Evolutionary conservation across 106 monocot species (phyloP).

Genomic region (Dendrobium catenatum): DNA sequence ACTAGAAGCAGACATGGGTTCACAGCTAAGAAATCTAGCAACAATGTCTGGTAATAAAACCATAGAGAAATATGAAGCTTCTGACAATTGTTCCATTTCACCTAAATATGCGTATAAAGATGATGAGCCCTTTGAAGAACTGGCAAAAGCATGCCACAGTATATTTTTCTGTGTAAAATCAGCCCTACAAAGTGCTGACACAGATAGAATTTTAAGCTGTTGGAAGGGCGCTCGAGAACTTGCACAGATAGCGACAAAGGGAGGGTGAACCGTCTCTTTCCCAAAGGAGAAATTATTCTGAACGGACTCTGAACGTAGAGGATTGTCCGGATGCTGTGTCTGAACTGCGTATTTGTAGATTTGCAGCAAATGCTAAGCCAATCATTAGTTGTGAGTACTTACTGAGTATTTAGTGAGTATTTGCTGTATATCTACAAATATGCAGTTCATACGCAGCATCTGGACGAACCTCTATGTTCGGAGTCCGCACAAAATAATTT

Average conservation of each 20-base stretch:
- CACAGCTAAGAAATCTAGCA: conserved; percentile 4
- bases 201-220: conserved; percentile 9
- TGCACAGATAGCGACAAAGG: conserved; percentile 8
- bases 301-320: too few species aligned
- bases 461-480: too few species aligned
- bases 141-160: conserved; percentile 20
- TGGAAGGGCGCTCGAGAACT: conserved; percentile 43
- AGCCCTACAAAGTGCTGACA: conserved; percentile 18
- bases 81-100: neutral
- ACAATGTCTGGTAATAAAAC: neutral
- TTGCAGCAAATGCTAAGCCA: too few species aligned
- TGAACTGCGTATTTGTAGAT: too few species aligned
- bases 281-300: too few species aligned
- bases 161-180: conserved; percentile 23
- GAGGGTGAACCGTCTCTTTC: neutral
- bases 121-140: conserved; percentile 13
- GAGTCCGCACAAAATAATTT: too few species aligned
- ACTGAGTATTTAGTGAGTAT: too few species aligned
- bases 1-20: conserved; percentile 40
- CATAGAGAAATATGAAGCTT: neutral
- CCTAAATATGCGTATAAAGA: neutral
- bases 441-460: too few species aligned
- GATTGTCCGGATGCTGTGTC: too few species aligned
- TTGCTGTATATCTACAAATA: too few species aligned
- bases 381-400: too few species aligned